These are phyloP conservation scores for Eucalyptus sp. DNA, from an alignment of 345 rosid genomes.

Conservation along the genomic window DNA sequence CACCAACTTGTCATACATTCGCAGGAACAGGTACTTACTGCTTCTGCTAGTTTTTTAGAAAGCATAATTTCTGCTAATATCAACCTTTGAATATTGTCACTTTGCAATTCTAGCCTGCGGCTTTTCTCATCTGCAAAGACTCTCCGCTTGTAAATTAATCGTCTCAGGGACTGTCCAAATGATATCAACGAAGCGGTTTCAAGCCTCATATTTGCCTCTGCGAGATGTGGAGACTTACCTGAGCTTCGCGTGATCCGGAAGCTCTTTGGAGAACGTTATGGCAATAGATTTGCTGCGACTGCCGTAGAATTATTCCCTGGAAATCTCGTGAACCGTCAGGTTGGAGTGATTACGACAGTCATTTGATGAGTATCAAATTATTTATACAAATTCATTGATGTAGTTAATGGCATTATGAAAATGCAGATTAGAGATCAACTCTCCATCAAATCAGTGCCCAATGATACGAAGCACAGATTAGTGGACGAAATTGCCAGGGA, in stretches of 20 bases:
- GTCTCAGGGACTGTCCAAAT: conserved; percentile 50
- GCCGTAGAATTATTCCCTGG: conserved; percentile 53
- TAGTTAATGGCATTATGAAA: not conserved
- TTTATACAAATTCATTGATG: not conserved
- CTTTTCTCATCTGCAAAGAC: not conserved
- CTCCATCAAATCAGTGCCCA: conserved; percentile 22
- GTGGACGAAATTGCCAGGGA: conserved; percentile 46
- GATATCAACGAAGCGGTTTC: conserved; percentile 87
- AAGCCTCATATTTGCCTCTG: conserved; percentile 70
- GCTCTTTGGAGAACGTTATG: conserved; percentile 63
- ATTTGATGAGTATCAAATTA: not conserved
- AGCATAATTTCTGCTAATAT: not conserved
- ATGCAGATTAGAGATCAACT: conserved; percentile 49
- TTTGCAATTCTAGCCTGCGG: not conserved
- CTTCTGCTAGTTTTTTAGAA: not conserved
- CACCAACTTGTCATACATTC: conserved; percentile 41
- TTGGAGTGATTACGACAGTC: not conserved
- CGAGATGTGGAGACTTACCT: conserved; percentile 74
- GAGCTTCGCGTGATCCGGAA: conserved; percentile 52
- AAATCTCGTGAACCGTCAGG: conserved; percentile 68
- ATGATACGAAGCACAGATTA: conserved; percentile 32
- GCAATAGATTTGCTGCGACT: conserved; percentile 30
- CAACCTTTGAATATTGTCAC: not conserved
- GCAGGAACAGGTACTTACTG: conserved; percentile 31
- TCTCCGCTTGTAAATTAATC: not conserved